Evolutionary conservation across 768 basidiomycete genomes (phyloP).

Genomic region (Termitomyces sp.): DNA sequence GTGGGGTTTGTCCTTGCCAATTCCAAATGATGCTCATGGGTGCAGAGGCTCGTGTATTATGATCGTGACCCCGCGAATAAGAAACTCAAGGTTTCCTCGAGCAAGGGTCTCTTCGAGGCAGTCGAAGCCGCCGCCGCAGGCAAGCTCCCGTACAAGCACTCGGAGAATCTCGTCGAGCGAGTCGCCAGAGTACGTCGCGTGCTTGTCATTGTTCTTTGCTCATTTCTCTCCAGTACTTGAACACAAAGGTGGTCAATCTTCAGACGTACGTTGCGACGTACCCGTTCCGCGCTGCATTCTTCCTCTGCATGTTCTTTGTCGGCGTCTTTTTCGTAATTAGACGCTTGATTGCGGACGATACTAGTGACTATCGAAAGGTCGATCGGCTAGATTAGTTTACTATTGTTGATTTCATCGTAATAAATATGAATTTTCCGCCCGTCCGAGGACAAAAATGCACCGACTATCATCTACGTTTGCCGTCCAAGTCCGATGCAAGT

Average conservation of each 20-base stretch:
- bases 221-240: constrained; percentile 29
- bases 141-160: constrained; percentile 47
- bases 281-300: constrained; percentile 26
- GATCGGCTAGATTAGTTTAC: constrained; percentile 6
- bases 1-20: constrained; percentile 34
- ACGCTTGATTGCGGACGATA: constrained; percentile 18
- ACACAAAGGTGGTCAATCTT: constrained; percentile 29
- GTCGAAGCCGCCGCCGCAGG: constrained; percentile 61
- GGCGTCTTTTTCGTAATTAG: constrained; percentile 24
- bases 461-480: neutral
- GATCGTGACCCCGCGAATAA: constrained; percentile 55
- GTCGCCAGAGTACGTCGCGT: constrained; percentile 44
- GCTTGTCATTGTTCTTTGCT: neutral
- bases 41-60: constrained; percentile 71
- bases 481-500: constrained; percentile 35
- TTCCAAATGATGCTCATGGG: neutral
- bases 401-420: neutral
- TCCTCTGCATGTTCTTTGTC: constrained; percentile 22
- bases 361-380: constrained; percentile 21
- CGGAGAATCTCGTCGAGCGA: constrained; percentile 68
- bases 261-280: constrained; percentile 32
- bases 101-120: constrained; percentile 53
- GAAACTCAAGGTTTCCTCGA: constrained; percentile 49
- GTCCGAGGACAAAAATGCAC: neutral
- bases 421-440: neutral